Evolutionary conservation across 2,329 filamentous ascomycete genomes (phyloP).

Genomic region (Grosmannia penicillata): DNA sequence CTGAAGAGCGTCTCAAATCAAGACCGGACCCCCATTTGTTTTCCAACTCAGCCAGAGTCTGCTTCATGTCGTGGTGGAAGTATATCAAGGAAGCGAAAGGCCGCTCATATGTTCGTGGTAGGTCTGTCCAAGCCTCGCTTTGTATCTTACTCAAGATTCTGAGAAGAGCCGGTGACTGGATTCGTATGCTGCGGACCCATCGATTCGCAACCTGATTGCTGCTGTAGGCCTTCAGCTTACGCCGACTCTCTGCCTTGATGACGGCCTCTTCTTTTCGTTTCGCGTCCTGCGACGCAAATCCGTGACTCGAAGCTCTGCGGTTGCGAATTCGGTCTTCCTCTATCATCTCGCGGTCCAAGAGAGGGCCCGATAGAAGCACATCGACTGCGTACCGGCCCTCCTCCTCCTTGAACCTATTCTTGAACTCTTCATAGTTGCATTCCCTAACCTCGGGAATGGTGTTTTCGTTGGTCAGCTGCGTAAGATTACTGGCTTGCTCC

Average conservation of each 20-base stretch:
- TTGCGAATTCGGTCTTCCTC: slow-evolving; percentile 11
- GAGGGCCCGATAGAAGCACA: slow-evolving; percentile 15
- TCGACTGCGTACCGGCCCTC: slow-evolving; percentile 24
- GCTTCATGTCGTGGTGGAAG: slow-evolving; percentile 3
- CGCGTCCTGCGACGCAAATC: background rate
- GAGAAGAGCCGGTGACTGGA: slow-evolving; percentile 8
- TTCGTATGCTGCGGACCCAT: slow-evolving; percentile 7
- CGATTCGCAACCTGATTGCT: slow-evolving; percentile 3
- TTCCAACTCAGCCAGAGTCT: slow-evolving; percentile 3
- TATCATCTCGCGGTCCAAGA: slow-evolving; percentile 2
- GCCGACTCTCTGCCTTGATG: slow-evolving; percentile 4
- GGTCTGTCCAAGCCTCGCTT: slow-evolving; percentile 6
- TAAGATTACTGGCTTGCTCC: background rate
- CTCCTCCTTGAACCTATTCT: slow-evolving; percentile 19
- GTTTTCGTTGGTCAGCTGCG: background rate
- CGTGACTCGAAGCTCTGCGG: background rate
- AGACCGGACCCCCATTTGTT: background rate
- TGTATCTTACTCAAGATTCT: slow-evolving; percentile 6
- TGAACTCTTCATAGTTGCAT: slow-evolving; percentile 26
- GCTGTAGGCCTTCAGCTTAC: background rate
- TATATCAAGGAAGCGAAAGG: slow-evolving; percentile 9
- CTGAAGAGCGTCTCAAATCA: background rate
- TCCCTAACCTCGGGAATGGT: slow-evolving; percentile 20
- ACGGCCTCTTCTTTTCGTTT: slow-evolving; percentile 4
- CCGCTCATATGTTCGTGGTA: slow-evolving; percentile 7